A percentile compares a stretch with the other conserved stretches of the same genome.
These are phyloP conservation scores for Guillardia theta DNA, from an alignment of 78 protist species.

Conservation along the genomic window DNA sequence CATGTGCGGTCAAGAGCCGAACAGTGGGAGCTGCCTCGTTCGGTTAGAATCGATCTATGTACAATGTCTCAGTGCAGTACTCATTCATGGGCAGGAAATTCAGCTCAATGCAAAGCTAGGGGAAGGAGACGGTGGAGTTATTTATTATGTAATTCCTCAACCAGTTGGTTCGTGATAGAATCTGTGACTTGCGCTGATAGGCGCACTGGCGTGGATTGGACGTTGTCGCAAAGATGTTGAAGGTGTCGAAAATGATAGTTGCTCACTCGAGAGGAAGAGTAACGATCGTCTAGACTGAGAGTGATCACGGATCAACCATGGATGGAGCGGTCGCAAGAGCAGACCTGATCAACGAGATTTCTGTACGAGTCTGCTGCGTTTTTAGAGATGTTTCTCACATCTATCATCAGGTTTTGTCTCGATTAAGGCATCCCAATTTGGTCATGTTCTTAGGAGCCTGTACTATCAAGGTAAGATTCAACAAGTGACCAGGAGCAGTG, in stretches of 20 bases:
- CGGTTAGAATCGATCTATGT: background rate
- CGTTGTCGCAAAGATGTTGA: constrained; percentile 27
- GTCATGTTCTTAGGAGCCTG: constrained; percentile 18
- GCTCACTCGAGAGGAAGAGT: no score
- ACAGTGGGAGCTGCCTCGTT: constrained; percentile 16
- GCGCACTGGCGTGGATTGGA: constrained; percentile 30
- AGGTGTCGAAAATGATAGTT: no score
- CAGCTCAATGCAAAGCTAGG: background rate
- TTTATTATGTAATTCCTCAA: no score
- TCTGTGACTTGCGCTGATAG: no score
- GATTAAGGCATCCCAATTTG: constrained; percentile 15
- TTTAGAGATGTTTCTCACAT: background rate
- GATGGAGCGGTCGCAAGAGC: background rate
- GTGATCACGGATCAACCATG: background rate
- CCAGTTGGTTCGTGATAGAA: no score
- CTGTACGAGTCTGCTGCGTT: background rate
- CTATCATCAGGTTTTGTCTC: background rate
- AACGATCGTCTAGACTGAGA: no score
- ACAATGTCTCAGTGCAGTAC: background rate
- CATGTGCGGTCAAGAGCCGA: constrained; percentile 26
- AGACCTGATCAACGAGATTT: constrained; percentile 20
- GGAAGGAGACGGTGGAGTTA: constrained; percentile 13
- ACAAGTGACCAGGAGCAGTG: no score
- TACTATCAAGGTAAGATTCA: background rate
- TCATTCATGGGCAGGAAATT: background rate